Evolutionary conservation across 208 protist genomes (phyloP), one percentile per base, ranked within the genome.

Genomic region (Trypanosoma scelopori): DNA sequence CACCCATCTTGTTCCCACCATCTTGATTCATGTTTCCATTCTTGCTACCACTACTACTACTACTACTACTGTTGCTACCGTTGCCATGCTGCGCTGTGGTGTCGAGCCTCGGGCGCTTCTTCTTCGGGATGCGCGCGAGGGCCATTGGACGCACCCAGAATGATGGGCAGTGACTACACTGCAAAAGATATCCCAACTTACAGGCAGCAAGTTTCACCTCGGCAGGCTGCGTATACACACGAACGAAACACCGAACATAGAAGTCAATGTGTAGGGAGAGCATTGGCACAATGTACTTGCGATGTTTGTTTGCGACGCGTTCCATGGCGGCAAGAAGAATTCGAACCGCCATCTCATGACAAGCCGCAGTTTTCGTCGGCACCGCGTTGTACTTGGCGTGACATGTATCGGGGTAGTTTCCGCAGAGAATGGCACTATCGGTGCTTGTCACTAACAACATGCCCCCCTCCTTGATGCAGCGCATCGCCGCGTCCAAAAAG

Each of bases 211-310:
- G 81, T 87, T 99, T 99, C 43, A 83, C 86, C 69, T 97, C 90
- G 0, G 83, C 82, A 5, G 81, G 61, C 57, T 94, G 89, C 27
- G 84, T 97, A 78, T 97, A 96, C 18, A 99, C 95, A 48, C 98
- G 93, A 23, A 99, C 85, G 87, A 99, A 99, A 49, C 99, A 93
- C 46, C 99, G 93, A 9, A 99, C 89, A 75, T 99, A 99, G 64
- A 99, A 99, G 87, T 99, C 98, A 70, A 99, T 98, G 69, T 95
- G 88, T 0, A 99, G 71, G 7, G 92, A 98, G 13, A 99, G 49
- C 18, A 99, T 64, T 6, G 98, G 98, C 35, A 97, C 94, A 69
- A 99, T 98, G 66, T 98, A 97, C 69, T 97, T 91, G 49, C 91
- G 84, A 53, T 99, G 96, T 49, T 89, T 85, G 50, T 95, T 97